phyloP scores from a whole-genome alignment of 352 stramenopile species.

The Thalassiosira gravida region DNA sequence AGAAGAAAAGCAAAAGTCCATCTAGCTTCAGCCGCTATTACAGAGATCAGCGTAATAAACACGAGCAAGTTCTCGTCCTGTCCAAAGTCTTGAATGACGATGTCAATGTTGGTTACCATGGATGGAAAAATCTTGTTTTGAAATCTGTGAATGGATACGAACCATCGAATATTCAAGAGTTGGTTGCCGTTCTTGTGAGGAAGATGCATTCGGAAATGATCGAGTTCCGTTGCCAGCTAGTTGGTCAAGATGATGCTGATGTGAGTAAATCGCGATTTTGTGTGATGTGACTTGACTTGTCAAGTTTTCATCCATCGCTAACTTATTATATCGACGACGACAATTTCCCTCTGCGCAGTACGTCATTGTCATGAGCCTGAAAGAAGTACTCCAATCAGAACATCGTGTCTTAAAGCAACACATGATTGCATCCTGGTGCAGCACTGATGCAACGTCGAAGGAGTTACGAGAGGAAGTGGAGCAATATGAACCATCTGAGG shows the following conservation, averaged over 20 bases:
- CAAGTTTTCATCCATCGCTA: neutral
- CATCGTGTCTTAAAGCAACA: conserved; percentile 27
- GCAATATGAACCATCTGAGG: conserved; percentile 15
- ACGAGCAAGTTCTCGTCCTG: conserved; percentile 47
- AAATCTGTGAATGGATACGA: conserved; percentile 43
- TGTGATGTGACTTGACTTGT: neutral
- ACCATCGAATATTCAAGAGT: conserved; percentile 37
- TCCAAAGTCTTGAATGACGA: conserved; percentile 51
- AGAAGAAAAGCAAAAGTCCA: conserved; percentile 9
- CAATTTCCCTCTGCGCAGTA: no score
- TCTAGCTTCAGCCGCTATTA: conserved; percentile 33
- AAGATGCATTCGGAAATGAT: conserved; percentile 16
- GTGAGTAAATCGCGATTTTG: conserved; percentile 21
- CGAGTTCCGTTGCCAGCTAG: conserved; percentile 37
- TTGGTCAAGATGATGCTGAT: conserved; percentile 20
- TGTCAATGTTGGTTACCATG: conserved; percentile 54
- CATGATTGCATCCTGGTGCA: conserved; percentile 51
- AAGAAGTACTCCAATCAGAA: conserved; percentile 40
- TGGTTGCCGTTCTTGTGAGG: conserved; percentile 39
- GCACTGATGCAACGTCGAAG: conserved; percentile 39
- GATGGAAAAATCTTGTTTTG: conserved; percentile 28
- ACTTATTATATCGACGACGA: neutral
- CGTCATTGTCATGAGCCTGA: conserved; percentile 33
- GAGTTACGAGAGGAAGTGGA: conserved; percentile 24
- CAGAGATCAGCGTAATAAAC: conserved; percentile 31